Conservation (phyloP, 371 early-diverging fungal species). For the Smittium mucronatum region DNA sequence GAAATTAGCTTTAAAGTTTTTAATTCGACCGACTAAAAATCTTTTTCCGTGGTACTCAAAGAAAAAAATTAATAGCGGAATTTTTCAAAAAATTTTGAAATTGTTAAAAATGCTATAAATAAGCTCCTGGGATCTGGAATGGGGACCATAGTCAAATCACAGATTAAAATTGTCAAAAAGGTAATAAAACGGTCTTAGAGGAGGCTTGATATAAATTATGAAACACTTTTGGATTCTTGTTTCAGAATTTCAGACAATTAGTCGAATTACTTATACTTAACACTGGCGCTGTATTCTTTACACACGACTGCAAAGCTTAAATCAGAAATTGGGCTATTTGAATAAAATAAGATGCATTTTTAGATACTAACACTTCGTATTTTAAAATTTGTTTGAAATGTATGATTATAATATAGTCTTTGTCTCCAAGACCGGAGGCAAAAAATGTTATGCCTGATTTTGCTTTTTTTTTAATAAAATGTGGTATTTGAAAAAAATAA, state of each 20-base stretch:
- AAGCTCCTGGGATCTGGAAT: not conserved
- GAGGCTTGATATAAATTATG: not conserved
- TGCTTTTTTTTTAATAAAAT: not conserved
- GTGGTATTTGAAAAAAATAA: too few relatives aligned
- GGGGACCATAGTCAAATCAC: not conserved
- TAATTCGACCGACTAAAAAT: not conserved
- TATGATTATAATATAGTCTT: not conserved
- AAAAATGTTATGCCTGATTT: not conserved
- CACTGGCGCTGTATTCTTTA: not conserved
- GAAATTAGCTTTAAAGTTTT: not conserved
- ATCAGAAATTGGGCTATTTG: not conserved
- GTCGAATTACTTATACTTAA: not conserved
- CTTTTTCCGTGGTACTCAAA: not conserved
- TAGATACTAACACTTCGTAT: not conserved
- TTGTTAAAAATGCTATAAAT: not conserved
- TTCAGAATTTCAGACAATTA: not conserved
- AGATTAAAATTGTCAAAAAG: not conserved
- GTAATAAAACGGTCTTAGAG: not conserved
- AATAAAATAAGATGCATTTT: not conserved
- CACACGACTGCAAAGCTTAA: not conserved
- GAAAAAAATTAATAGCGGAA: not conserved
- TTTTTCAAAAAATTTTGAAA: not conserved
- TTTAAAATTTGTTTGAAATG: not conserved
- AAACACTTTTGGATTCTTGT: not conserved
- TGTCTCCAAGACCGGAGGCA: not conserved